These are phyloP conservation scores for Kappamyces sp. DNA, from an alignment of 192 early-diverging fungal species.

Conservation along the genomic window DNA sequence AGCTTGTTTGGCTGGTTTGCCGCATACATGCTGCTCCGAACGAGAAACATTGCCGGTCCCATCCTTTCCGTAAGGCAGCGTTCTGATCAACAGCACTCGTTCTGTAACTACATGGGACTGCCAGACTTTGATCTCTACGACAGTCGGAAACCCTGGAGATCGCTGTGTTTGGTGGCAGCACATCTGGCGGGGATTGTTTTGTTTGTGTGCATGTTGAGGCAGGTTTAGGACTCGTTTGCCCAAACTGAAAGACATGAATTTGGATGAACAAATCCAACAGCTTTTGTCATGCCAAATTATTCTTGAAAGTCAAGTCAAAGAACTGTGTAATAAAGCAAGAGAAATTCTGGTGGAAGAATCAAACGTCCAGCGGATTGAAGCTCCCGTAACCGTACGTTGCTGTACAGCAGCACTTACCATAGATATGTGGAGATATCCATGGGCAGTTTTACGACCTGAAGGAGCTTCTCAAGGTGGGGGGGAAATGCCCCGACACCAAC, in stretches of 20 bases:
- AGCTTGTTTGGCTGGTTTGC: conserved; percentile 77
- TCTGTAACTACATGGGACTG: conserved; percentile 75
- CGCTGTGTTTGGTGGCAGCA: not conserved
- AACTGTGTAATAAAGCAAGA: conserved; percentile 87
- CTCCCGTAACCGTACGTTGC: conserved; percentile 79
- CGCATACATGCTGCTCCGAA: conserved; percentile 57
- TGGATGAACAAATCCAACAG: conserved; percentile 62
- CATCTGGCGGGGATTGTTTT: not conserved
- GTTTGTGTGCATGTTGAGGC: not conserved
- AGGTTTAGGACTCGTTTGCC: too few species aligned
- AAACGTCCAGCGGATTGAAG: conserved; percentile 91
- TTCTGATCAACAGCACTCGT: conserved; percentile 34
- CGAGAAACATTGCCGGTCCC: conserved; percentile 42
- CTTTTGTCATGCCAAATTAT: conserved; percentile 87
- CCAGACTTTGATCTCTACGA: conserved; percentile 42
- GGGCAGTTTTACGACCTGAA: conserved; percentile 99
- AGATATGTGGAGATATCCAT: conserved; percentile 97
- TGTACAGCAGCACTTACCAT: not conserved
- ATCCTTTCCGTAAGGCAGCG: conserved; percentile 25
- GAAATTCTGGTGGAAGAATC: conserved; percentile 94
- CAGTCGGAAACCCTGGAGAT: not conserved
- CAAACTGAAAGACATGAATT: too few species aligned
- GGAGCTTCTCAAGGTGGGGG: conserved; percentile 95
- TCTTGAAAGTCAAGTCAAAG: conserved; percentile 85
- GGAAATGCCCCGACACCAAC: conserved; percentile 93